Evolutionary conservation across 371 early-diverging fungal species (phyloP).

Genomic region (Mucor sp.): DNA sequence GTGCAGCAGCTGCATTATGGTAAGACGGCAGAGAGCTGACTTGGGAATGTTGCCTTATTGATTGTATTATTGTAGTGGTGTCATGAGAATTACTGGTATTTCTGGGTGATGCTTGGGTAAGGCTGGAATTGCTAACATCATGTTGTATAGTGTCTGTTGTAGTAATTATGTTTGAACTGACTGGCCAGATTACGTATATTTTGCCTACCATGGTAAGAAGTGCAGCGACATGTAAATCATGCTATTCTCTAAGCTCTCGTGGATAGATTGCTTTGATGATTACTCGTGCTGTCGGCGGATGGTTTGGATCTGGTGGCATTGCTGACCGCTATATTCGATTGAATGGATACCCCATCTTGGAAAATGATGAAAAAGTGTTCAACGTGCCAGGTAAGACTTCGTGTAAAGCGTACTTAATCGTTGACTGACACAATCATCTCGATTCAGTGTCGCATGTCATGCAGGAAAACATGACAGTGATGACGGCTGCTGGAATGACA

Average conservation of each 20-base stretch:
- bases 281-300: conserved; percentile 87
- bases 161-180: conserved; percentile 97
- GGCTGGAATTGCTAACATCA: not conserved
- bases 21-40: conserved; percentile 21
- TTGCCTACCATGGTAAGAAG: conserved; percentile 85
- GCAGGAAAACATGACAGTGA: conserved; percentile 57
- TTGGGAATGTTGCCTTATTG: not conserved
- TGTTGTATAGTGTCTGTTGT: conserved; percentile 69
- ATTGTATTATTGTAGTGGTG: conserved; percentile 44
- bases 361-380: conserved; percentile 75
- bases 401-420: not conserved
- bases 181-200: conserved; percentile 89
- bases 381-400: conserved; percentile 50
- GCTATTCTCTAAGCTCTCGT: no score
- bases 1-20: conserved; percentile 92
- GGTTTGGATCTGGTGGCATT: conserved; percentile 82
- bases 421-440: not conserved
- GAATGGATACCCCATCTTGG: conserved; percentile 88
- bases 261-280: conserved; percentile 81
- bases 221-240: not conserved
- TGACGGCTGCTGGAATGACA: conserved; percentile 58
- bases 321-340: conserved; percentile 84
- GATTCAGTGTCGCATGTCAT: conserved; percentile 71
- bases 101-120: not conserved
- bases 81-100: conserved; percentile 68